phyloP scores from a whole-genome alignment of 2,329 filamentous ascomycete genomes.

The Fusarium sp. region DNA sequence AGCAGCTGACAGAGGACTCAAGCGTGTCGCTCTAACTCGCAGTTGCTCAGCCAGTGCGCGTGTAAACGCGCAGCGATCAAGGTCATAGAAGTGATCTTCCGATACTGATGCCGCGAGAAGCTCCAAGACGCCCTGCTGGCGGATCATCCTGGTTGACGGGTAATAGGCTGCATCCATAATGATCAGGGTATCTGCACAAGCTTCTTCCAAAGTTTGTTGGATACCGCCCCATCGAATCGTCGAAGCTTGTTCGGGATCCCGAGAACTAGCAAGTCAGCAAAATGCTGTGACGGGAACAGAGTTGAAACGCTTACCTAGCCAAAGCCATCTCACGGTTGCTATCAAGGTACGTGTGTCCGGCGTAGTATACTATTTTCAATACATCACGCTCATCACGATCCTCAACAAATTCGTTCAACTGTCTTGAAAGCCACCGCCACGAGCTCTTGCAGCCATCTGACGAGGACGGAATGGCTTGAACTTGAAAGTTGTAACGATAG shows the following conservation, averaged over 20 bases:
- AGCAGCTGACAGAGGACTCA: conserved; percentile 60
- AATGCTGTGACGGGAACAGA: not conserved
- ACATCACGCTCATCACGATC: conserved; percentile 65
- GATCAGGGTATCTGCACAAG: conserved; percentile 65
- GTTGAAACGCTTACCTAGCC: conserved; percentile 58
- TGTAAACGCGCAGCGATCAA: conserved; percentile 65
- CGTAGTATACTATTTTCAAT: conserved; percentile 69
- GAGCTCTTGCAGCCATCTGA: conserved; percentile 61
- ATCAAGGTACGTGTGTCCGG: conserved; percentile 65
- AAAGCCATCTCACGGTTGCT: conserved; percentile 67
- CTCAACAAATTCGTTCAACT: conserved; percentile 64
- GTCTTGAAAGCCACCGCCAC: conserved; percentile 64
- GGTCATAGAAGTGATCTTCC: conserved; percentile 60
- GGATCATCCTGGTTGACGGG: conserved; percentile 63
- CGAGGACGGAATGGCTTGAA: conserved; percentile 61
- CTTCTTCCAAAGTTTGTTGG: conserved; percentile 67
- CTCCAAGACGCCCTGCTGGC: conserved; percentile 66
- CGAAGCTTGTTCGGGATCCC: conserved; percentile 56
- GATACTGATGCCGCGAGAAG: conserved; percentile 66
- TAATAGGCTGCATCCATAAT: conserved; percentile 70
- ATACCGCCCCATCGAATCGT: conserved; percentile 67
- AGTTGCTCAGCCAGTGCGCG: conserved; percentile 62
- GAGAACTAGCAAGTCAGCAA: conserved; percentile 57
- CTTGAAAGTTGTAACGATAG: conserved; percentile 63
- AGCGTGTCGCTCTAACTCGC: conserved; percentile 58